Evolutionary conservation across 2,329 filamentous ascomycete species (phyloP), one percentile per base, ranked within the genome.

Genomic region (Fusarium falciforme): DNA sequence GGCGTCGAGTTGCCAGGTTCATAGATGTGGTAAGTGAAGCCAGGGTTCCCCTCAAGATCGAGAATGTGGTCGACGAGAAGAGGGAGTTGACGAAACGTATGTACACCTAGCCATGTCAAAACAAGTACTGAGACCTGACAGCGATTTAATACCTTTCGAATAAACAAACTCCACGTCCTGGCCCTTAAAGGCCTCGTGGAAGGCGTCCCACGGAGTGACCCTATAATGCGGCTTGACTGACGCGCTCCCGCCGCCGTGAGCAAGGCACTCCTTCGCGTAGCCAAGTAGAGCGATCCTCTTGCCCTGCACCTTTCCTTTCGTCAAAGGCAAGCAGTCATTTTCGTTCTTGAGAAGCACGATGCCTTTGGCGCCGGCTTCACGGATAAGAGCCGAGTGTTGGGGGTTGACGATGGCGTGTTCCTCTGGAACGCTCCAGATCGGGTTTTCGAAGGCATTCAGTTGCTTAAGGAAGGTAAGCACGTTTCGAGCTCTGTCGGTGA

Each of bases 281-380:
- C 82, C 81, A 35, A 84, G 73, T 4, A 83, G 66, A 25, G 80
- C 79, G 59, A 82, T 76, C 64, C 76, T 80, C 64, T 80, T 82
- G 22, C 79, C 80, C 62, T 77, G 77, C 11, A 80, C 65, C 64
- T 77, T 77, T 1, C 79, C 77, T 35, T 72, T 79, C 4, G 87
- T 84, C 73, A 92, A 87, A 3, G 91, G 91, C 17, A 93, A 82
- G 16, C 91, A 80, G 4, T 82, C 81, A 3, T 86, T 85, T 65
- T 91, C 86, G 72, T 93, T 93, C 80, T 92, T 93, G 54, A 93
- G 80, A 10, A 93, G 82, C 0, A 90, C 91, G 29, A 93, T 79
- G 0, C 91, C 91, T 79, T 92, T 89, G 4, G 78, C 75, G 7
- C 78, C 78, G 20, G 76, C 78, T 44, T 80, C 78, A 17, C 79